Percentiles rank a stretch among this genome's conserved stretches.
phyloP scores from a whole-genome alignment of 1,139 yeast genomes.

The Debaryomyces coudertii region DNA sequence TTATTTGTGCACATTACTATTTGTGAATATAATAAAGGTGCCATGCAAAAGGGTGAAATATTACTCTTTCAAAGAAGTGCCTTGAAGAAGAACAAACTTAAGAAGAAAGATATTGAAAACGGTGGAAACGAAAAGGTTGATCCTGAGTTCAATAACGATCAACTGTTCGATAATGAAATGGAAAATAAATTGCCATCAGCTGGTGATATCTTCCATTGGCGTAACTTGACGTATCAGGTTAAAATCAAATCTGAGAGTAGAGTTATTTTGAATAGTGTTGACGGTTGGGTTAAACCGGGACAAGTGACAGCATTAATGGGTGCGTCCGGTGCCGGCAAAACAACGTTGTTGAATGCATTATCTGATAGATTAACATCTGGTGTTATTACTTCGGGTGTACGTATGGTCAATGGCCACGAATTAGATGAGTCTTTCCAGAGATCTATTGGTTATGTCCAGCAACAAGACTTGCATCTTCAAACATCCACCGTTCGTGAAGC shows the following conservation, averaged over 20 bases:
- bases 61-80: conserved; percentile 55
- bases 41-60: conserved; percentile 82
- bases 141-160: conserved; percentile 4
- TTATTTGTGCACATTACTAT: conserved; percentile 56
- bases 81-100: conserved; percentile 24
- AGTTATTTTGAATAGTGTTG: conserved; percentile 65
- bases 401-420: conserved; percentile 71
- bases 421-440: conserved; percentile 77
- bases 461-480: conserved; percentile 73
- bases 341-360: conserved; percentile 69
- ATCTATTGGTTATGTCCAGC: conserved; percentile 83
- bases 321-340: conserved; percentile 87
- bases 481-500: conserved; percentile 83
- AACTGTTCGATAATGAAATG: too few relatives aligned
- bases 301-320: conserved; percentile 62
- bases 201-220: conserved; percentile 72
- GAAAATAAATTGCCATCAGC: conserved; percentile 29
- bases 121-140: conserved; percentile 3
- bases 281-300: conserved; percentile 80
- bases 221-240: conserved; percentile 73
- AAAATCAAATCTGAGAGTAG: conserved; percentile 65
- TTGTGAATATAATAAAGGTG: conserved; percentile 69
- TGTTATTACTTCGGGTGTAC: conserved; percentile 67
- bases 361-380: conserved; percentile 81
- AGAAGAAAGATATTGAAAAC: conserved; percentile 11